phyloP scores from a whole-genome alignment of 176 grass and related monocot species.

The Elymus sibiricus region DNA sequence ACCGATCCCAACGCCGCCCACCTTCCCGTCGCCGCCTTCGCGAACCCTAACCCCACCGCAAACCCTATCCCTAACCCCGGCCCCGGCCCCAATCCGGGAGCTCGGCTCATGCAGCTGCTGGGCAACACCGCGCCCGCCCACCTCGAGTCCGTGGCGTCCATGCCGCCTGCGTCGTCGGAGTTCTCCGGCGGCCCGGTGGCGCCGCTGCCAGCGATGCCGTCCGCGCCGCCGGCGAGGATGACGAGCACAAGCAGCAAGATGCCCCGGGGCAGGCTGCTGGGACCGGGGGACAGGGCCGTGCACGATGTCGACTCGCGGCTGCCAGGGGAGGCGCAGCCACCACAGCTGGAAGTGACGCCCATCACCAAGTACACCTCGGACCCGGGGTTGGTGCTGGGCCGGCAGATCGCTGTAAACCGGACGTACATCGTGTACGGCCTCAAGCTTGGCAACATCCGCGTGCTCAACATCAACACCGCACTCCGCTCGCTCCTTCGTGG shows the following conservation, averaged over 20 bases:
- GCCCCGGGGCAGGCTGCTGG: conserved; percentile 73
- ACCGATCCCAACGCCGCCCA: conserved; percentile 32
- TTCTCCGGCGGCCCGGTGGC: conserved; percentile 19
- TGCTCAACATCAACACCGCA: conserved; percentile 94
- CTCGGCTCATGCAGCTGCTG: conserved; percentile 85
- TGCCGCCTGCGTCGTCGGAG: conserved; percentile 38
- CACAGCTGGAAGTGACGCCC: conserved; percentile 89
- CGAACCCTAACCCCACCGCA: conserved; percentile 36
- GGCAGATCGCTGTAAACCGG: conserved; percentile 91
- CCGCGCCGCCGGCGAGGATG: conserved; percentile 60
- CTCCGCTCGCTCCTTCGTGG: conserved; percentile 84
- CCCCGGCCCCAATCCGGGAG: conserved; percentile 47
- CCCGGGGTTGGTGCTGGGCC: conserved; percentile 73
- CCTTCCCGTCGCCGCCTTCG: conserved; percentile 27
- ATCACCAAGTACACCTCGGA: conserved; percentile 98
- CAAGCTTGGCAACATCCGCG: conserved; percentile 74
- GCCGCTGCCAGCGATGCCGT: conserved; percentile 39
- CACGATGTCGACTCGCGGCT: conserved; percentile 83
- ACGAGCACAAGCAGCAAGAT: conserved; percentile 60
- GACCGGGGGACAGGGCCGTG: conserved; percentile 45
- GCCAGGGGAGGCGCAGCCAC: conserved; percentile 65
- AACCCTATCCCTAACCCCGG: conserved; percentile 22
- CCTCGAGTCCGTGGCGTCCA: conserved; percentile 52
- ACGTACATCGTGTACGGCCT: conserved; percentile 91
- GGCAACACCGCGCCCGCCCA: conserved; percentile 48